Percentiles rank a stretch among this genome's conserved stretches.
phyloP scores from a whole-genome alignment of 805 yeast species.

The Lipomyces chichibuensis region DNA sequence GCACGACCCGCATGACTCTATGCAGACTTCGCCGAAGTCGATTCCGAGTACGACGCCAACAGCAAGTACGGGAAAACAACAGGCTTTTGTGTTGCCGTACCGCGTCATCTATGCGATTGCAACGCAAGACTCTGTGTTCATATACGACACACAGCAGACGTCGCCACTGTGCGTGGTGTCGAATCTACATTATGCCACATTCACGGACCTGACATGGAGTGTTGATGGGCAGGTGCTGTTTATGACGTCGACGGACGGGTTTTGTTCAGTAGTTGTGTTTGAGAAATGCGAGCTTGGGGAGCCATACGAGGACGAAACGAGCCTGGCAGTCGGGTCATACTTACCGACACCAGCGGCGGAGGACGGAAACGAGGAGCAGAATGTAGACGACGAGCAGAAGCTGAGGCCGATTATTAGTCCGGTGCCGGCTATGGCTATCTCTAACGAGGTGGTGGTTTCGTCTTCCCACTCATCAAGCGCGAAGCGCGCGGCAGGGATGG shows the following conservation, averaged over 20 bases:
- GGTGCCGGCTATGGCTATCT: constrained; percentile 20
- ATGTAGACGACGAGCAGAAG: background rate
- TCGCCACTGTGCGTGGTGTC: constrained; percentile 73
- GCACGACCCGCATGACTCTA: background rate
- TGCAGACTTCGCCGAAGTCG: constrained; percentile 8
- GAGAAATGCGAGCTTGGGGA: constrained; percentile 60
- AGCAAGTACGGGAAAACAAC: constrained; percentile 17
- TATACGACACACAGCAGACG: constrained; percentile 76
- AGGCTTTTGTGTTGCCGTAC: constrained; percentile 65
- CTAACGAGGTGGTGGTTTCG: background rate
- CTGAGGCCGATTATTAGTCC: constrained; percentile 27
- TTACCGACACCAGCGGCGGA: constrained; percentile 27
- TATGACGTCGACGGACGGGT: constrained; percentile 89
- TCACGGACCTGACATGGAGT: constrained; percentile 89
- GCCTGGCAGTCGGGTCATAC: constrained; percentile 4
- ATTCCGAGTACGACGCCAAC: constrained; percentile 10
- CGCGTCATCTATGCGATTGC: constrained; percentile 90
- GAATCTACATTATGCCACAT: constrained; percentile 82
- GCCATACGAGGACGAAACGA: constrained; percentile 37
- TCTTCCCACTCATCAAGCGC: background rate
- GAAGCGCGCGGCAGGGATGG: background rate
- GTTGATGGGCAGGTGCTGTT: constrained; percentile 70
- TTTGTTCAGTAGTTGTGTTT: constrained; percentile 70
- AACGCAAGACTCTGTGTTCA: constrained; percentile 77
- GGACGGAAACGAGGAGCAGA: constrained; percentile 5